Evolutionary conservation across 371 early-diverging fungal genomes (phyloP).

Genomic region (Syncephalastrum contaminatum): DNA sequence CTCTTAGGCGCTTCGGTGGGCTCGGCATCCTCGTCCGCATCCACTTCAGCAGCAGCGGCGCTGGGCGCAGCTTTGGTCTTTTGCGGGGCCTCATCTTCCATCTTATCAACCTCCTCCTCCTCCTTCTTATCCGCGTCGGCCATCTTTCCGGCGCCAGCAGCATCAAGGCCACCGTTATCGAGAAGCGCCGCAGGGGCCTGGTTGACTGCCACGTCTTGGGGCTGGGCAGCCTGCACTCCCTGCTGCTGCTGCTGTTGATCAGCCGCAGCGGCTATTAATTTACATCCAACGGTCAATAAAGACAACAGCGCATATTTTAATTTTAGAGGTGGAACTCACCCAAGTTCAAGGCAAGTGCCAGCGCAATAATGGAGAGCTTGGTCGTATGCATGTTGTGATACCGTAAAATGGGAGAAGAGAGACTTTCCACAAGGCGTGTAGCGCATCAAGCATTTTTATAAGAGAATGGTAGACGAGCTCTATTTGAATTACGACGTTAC

Average conservation of each 20-base stretch:
- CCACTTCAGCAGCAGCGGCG: background rate
- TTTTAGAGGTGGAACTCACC: background rate
- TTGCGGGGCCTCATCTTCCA: background rate
- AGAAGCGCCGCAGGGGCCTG: background rate
- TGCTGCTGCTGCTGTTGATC: conserved; percentile 3
- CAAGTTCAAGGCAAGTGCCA: conserved; percentile 13
- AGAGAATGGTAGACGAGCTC: conserved; percentile 2
- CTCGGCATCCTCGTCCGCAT: background rate
- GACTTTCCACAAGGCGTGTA: background rate
- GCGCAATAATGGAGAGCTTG: conserved; percentile 10
- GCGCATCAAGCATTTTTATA: conserved; percentile 1
- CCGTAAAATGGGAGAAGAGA: background rate
- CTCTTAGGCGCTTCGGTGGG: background rate
- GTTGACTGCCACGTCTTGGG: background rate
- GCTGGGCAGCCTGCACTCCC: background rate
- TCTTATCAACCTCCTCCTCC: conserved; percentile 5
- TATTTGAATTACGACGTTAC: conserved; percentile 1
- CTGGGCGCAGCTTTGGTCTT: background rate
- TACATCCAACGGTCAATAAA: background rate
- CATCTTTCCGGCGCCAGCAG: conserved; percentile 3
- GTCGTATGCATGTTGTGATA: conserved; percentile 11
- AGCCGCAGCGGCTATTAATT: conserved; percentile 10
- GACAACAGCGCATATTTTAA: background rate
- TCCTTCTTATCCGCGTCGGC: conserved; percentile 4
- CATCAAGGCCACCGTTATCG: background rate